Base-by-base conservation (phyloP, 1,284 basidiomycete species). In the Ganoderma resinaceum region DNA sequence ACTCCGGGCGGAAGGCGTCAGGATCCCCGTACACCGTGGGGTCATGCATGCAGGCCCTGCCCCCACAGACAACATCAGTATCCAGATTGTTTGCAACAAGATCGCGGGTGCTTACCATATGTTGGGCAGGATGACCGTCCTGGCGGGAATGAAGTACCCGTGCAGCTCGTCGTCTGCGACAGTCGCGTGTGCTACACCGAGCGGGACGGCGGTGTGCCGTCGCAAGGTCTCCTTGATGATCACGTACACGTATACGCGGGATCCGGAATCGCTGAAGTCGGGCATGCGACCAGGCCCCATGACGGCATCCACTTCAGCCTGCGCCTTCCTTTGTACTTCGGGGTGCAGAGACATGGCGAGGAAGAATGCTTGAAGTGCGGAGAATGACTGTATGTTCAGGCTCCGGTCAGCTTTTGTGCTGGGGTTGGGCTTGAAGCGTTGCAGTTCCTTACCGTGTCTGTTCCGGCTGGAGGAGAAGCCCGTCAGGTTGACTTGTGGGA, bases 291-390 rank as follows among this genome's bases (percentile, higher is more conserved):
- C 61, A 2, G 61, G 42, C 5, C 74, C 72, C 0, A 75, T 62
- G 12, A 75, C 58, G 0, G 57, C 31, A 57, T 80, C 78, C 11
- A 80, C 63, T 65, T 81, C 78, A 2, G 66, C 65, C 35, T 80
- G 80, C 1, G 75, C 73, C 57, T 69, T 70, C 11, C 31, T 16
- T 43, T 58, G 69, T 46, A 18, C 16, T 73, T 74, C 72, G 6
- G 77, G 77, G 57, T 73, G 52, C 1, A 74, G 66, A 20, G 71
- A 55, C 59, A 74, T 65, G 20, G 72, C 71, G 11, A 76, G 67
- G 58, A 76, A 71, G 65, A 75, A 72, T 0, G 74, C 69, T 20
- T 42, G 35, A 2, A 63, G 26, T 9, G 55, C 46, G 11, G n/a
- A 60, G n/a, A 57, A 79, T 69, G 79, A 78, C 67, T 80, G 46